Evolutionary conservation across 805 yeast species (phyloP), one percentile per base, ranked within the genome.

Genomic region (Debaryomyces maramus): DNA sequence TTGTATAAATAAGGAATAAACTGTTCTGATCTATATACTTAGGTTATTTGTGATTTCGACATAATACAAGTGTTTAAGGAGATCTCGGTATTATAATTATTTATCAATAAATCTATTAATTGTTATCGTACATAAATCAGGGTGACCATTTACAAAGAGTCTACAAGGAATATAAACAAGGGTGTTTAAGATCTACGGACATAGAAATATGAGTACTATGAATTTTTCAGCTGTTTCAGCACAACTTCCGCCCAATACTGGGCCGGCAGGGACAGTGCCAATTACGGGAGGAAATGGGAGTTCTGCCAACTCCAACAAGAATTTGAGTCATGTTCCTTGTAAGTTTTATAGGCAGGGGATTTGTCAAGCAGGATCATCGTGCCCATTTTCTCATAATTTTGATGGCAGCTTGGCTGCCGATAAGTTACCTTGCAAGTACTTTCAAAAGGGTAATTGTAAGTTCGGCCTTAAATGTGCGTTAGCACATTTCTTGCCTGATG

Each of bases 381-480:
- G 99, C 61, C 97, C 97, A 1, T 91, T 91, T 58, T 82, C 93
- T 23, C 99, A 91, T 60, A 73, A 84, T 34, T 56, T 78, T 37
- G 85, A 83, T 40, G 70, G 76, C 4, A 58, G 72, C n/a, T 64
- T 68, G 24, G 68, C 67, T 21, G 72, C 73, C n/a, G 81, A 76
- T 35, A 63, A 72, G 33, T 68, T 75, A 31, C 88, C 90, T 5
- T 91, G 99, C 73, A 90, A 89, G 70, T 91, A 90, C 63, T 91
- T 88, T 61, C 93, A 85, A 55, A 87, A 87, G 65, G 98, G 98
- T n/a, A 88, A 89, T 57, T 91, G 99, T 65, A 89, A 89, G 65
- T 91, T 91, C 62, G 99, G 99, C 3, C 70, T 79, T 37, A 90
- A 89, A 55, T 91, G 99, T 69, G 98, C 97, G 1, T 76, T 91